Base-by-base conservation (phyloP, 2,329 filamentous ascomycete genomes). In the Fonsecaea monophora region DNA sequence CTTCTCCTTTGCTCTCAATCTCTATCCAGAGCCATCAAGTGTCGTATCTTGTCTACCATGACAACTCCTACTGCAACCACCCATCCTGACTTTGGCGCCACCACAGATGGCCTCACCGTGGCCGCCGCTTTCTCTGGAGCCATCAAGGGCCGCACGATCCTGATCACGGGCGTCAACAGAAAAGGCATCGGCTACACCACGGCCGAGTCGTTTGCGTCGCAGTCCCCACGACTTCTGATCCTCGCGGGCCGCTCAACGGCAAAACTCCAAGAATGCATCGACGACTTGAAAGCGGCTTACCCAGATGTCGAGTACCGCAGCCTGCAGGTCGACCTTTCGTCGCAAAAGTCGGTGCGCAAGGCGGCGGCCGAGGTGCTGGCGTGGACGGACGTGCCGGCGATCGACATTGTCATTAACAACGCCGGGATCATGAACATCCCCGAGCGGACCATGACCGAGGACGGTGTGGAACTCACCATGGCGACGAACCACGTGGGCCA, bases 401-500 rank as follows among this genome's bases (percentile, higher is more conserved):
- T 83, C 48, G 78, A 81, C 59, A 61, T 61, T 6, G 30, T 53
- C 10, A 53, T 61, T 48, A 61, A 61, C 59, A 61, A 61, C 45
- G 79, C 81, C 13, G 81, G 78, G 0, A 72, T 81, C 35, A 80
- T 81, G 77, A 75, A 73, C 1, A 55, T 70, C 8, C 68, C 72
- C 1, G 77, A 76, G 62, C 55, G 68, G 34, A 68, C 57, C 15
- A 61, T 69, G 21, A 62, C 53, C 12, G 25, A 37, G 25, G 78
- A 82, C 21, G 78, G 77, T 6, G 73, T 79, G 54, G 81, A 83
- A 69, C 70, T 71, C 3, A 78, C 77, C 34, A 76, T 80, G 18
- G 75, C 74, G 3, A 78, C 73, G 1, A 82, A 80, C 70, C 76
- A 81, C 68, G 62, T 81, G 12, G 59, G 59, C 12, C 59, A 61